These are phyloP conservation scores for Purshia tridentata DNA, from an alignment of 306 rosid genomes.

Conservation along the genomic window DNA sequence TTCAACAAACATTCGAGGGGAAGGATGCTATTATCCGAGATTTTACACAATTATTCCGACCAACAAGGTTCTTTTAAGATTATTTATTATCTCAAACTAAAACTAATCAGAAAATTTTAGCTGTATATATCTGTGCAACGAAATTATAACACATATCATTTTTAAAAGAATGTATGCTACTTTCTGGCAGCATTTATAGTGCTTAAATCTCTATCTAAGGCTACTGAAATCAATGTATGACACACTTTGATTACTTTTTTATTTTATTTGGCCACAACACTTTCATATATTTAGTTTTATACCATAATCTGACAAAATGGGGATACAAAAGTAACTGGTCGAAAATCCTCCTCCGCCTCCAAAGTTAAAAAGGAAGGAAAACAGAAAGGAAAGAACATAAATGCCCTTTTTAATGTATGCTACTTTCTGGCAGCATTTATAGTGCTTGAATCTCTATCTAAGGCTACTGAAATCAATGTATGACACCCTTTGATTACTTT, in stretches of 20 bases:
- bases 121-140: background rate
- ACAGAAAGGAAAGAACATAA: background rate
- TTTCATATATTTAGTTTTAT: background rate
- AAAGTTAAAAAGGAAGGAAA: background rate
- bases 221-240: background rate
- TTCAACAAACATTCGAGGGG: background rate
- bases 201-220: background rate
- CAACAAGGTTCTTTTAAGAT: background rate
- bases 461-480: background rate
- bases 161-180: background rate
- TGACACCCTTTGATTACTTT: background rate
- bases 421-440: background rate
- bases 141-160: background rate
- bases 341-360: background rate
- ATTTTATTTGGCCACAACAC: too few species aligned
- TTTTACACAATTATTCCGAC: background rate
- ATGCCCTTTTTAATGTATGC: background rate
- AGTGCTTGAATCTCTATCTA: background rate
- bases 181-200: background rate
- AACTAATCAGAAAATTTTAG: background rate
- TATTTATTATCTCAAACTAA: constrained; percentile 7
- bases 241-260: background rate
- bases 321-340: background rate
- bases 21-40: background rate
- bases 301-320: background rate